phyloP scores from a whole-genome alignment of 2,329 filamentous ascomycete species.

The Monosporascus sp. region DNA sequence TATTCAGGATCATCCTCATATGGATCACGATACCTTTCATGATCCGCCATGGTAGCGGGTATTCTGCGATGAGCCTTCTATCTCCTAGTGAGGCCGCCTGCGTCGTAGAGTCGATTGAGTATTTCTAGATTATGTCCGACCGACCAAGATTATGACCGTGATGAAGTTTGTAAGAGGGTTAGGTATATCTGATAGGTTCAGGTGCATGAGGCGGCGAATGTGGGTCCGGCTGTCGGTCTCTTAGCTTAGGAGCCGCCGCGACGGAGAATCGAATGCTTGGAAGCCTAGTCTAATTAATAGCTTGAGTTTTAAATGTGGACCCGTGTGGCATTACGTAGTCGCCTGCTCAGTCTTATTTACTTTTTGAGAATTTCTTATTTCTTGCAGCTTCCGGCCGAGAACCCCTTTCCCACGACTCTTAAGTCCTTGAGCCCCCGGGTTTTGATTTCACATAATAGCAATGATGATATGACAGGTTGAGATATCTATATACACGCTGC shows the following conservation, averaged over 20 bases:
- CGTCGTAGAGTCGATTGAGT: background rate
- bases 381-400: background rate
- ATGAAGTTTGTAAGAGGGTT: background rate
- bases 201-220: background rate
- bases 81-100: background rate
- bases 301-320: background rate
- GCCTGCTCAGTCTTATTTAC: background rate
- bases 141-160: background rate
- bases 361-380: background rate
- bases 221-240: background rate
- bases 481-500: background rate
- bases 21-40: conserved; percentile 15
- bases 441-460: background rate
- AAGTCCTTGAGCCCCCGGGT: background rate
- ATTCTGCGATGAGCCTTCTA: background rate
- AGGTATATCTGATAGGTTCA: background rate
- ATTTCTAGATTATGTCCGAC: background rate
- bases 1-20: conserved; percentile 30
- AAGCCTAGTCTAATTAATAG: background rate
- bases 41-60: background rate
- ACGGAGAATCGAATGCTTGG: background rate
- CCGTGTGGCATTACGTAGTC: background rate
- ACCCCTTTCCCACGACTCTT: background rate
- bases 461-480: background rate
- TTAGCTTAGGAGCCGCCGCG: background rate